Evolutionary conservation across 2,329 filamentous ascomycete species (phyloP).

Genomic region (Tolypocladium tundrense): DNA sequence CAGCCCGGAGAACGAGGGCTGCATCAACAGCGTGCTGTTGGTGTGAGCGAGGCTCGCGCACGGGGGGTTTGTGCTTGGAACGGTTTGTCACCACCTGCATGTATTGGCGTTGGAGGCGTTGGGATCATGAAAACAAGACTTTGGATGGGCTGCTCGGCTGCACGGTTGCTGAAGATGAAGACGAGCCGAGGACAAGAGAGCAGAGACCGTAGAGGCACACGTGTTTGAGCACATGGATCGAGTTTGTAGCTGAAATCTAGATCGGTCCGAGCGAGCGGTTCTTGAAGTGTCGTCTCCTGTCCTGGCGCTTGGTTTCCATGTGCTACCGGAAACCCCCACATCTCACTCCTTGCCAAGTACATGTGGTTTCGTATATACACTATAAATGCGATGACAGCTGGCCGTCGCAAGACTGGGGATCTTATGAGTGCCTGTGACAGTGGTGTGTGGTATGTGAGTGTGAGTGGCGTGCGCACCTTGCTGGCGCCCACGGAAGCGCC

Average conservation of each 20-base stretch:
- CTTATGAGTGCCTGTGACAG: background rate
- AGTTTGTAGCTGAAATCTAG: background rate
- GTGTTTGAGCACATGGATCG: background rate
- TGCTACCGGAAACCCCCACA: background rate
- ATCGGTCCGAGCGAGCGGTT: background rate
- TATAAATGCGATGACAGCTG: too few relatives aligned
- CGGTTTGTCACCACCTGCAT: constrained; percentile 10
- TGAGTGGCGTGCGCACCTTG: background rate
- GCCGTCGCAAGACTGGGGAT: background rate
- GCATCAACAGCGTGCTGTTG: constrained; percentile 30
- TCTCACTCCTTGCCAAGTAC: background rate
- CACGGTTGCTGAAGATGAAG: background rate
- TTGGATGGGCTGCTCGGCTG: background rate
- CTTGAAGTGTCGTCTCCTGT: background rate
- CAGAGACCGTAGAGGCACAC: background rate
- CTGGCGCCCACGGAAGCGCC: background rate
- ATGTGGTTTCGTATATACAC: too few relatives aligned
- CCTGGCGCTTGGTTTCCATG: background rate
- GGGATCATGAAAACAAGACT: constrained; percentile 2
- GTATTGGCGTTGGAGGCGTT: constrained; percentile 17
- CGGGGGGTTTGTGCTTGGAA: background rate
- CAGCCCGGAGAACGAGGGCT: constrained; percentile 37
- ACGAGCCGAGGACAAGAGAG: background rate
- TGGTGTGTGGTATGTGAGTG: background rate
- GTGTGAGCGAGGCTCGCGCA: constrained; percentile 11